Evolutionary conservation across 2,329 filamentous ascomycete species (phyloP).

Genomic region (Clonostachys sp.): DNA sequence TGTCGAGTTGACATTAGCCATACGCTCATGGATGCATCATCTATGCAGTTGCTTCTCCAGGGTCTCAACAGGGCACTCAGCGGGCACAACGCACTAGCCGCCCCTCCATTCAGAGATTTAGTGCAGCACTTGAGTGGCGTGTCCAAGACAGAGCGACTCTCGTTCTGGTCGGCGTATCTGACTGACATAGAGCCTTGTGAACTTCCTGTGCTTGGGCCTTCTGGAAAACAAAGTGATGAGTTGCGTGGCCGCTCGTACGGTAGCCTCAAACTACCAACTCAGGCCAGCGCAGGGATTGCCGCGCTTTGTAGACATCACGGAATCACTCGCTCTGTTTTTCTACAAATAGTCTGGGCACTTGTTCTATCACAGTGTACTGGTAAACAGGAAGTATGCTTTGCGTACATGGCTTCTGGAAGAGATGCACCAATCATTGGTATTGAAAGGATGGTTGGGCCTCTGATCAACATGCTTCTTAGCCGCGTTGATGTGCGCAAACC

Average conservation of each 20-base stretch:
- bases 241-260: too few species aligned
- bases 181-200: constrained; percentile 8
- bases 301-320: constrained; percentile 8
- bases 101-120: too few species aligned
- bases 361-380: constrained; percentile 42
- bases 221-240: too few species aligned
- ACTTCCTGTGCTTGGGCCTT: neutral
- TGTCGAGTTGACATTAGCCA: constrained; percentile 1
- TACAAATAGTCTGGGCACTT: constrained; percentile 48
- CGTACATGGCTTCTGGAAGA: constrained; percentile 48
- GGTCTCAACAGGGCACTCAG: too few species aligned
- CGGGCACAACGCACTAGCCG: too few species aligned
- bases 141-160: neutral
- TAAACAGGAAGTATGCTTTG: constrained; percentile 43
- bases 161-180: constrained; percentile 11
- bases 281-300: neutral
- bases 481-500: constrained; percentile 21
- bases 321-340: constrained; percentile 41
- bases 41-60: neutral
- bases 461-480: constrained; percentile 52
- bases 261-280: too few species aligned
- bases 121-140: too few species aligned
- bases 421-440: constrained; percentile 44
- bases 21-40: constrained; percentile 1
- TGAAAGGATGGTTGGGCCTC: constrained; percentile 41